Conservation (phyloP, 805 yeast species). For the Teunomyces tritomae region DNA sequence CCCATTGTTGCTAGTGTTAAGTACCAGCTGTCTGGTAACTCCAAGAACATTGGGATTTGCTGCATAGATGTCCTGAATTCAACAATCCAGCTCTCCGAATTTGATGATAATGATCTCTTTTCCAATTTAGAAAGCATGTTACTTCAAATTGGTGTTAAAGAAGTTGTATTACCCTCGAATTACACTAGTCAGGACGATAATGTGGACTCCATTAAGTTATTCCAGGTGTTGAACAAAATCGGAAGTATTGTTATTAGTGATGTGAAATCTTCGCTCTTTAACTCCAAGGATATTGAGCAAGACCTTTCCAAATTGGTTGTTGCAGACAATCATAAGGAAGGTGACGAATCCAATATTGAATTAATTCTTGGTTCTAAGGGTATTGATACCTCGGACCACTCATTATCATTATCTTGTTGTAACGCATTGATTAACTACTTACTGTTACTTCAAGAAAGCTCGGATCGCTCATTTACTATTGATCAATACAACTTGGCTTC, state of each 20-base stretch:
- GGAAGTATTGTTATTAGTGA: conserved; percentile 73
- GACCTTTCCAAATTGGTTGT: conserved; percentile 71
- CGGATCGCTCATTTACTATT: conserved; percentile 54
- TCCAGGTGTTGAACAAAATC: conserved; percentile 65
- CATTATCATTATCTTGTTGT: conserved; percentile 57
- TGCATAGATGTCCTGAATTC: conserved; percentile 72
- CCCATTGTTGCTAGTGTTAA: conserved; percentile 43
- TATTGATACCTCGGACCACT: conserved; percentile 41
- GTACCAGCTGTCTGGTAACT: conserved; percentile 31
- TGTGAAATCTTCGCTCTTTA: conserved; percentile 55
- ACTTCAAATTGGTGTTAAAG: conserved; percentile 88
- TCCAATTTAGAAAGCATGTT: conserved; percentile 83
- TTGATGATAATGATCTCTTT: conserved; percentile 71
- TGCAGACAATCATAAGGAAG: conserved; percentile 18
- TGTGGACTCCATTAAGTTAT: conserved; percentile 60
- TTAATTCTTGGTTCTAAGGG: conserved; percentile 56
- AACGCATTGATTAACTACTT: conserved; percentile 71
- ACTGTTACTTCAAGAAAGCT: conserved; percentile 57
- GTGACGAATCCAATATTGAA: conserved; percentile 30
- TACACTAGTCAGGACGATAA: conserved; percentile 37
- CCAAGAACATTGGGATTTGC: conserved; percentile 68
- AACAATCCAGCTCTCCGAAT: conserved; percentile 70
- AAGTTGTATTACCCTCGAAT: conserved; percentile 60
- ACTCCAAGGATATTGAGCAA: conserved; percentile 66
- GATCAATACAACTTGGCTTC: conserved; percentile 69